phyloP scores from a whole-genome alignment of 208 protist species.

The Acanthamoeba lenticulata region DNA sequence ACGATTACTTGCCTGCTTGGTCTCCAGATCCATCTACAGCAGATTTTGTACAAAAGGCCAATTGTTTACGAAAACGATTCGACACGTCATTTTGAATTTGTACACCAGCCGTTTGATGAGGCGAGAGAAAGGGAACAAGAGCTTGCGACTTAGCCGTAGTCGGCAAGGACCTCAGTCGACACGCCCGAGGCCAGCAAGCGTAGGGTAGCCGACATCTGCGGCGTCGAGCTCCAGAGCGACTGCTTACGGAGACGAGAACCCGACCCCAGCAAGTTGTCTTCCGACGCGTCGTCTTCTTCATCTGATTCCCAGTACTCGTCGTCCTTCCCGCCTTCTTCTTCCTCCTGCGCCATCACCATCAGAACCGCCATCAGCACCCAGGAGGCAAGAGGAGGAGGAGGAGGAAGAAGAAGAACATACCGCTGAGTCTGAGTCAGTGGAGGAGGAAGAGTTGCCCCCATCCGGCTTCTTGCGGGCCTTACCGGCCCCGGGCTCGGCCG shows the following conservation, averaged over 20 bases:
- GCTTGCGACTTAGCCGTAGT: neutral
- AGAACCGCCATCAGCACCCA: no score
- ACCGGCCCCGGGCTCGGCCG: neutral
- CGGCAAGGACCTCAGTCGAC: neutral
- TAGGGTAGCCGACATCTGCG: neutral
- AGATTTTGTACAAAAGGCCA: neutral
- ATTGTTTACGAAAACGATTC: neutral
- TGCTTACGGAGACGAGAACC: neutral
- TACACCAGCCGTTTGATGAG: no score
- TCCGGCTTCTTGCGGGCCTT: conserved; percentile 22
- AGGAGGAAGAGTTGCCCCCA: no score
- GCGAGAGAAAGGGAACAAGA: no score
- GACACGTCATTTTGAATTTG: no score
- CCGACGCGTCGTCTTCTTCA: neutral
- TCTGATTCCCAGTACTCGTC: conserved; percentile 15
- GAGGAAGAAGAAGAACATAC: neutral
- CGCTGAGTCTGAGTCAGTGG: no score
- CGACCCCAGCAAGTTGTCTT: neutral
- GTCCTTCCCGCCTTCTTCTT: neutral
- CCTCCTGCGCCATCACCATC: no score
- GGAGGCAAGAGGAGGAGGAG: no score
- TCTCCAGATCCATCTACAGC: conserved; percentile 10
- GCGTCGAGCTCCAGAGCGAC: neutral
- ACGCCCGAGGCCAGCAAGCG: neutral
- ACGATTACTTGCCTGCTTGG: neutral